A percentile compares a stretch with the other conserved stretches of the same genome.
Conservation (phyloP, 768 basidiomycete genomes). For the Cystobasidium ongulense region DNA sequence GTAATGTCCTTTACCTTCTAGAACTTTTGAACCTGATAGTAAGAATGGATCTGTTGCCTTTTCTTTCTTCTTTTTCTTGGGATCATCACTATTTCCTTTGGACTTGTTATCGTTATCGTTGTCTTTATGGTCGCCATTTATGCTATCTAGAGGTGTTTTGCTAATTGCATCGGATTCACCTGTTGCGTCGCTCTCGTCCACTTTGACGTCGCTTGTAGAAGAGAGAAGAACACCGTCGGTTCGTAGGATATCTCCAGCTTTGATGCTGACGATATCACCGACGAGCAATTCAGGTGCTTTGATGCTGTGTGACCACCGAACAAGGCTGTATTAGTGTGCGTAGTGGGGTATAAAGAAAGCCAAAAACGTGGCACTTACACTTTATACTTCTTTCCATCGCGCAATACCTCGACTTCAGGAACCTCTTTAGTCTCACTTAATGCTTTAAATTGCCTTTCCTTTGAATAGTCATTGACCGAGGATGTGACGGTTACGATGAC, state of each 20-base stretch:
- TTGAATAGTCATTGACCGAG: constrained; percentile 84
- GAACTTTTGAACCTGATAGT: constrained; percentile 26
- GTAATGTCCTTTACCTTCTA: constrained; percentile 19
- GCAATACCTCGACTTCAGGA: constrained; percentile 71
- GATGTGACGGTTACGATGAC: constrained; percentile 49
- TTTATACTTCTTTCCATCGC: constrained; percentile 50
- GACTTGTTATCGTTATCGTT: not conserved
- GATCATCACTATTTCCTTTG: not conserved
- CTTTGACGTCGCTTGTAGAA: constrained; percentile 4
- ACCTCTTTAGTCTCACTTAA: constrained; percentile 93
- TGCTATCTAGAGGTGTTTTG: constrained; percentile 7
- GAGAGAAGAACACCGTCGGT: constrained; percentile 25
- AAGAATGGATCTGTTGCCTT: constrained; percentile 7
- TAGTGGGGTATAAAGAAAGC: not conserved
- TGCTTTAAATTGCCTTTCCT: constrained; percentile 82
- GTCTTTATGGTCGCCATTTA: not conserved
- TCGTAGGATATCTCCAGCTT: constrained; percentile 22
- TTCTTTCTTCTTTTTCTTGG: constrained; percentile 2
- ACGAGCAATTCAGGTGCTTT: constrained; percentile 24
- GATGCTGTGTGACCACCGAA: not conserved
- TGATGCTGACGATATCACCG: constrained; percentile 25
- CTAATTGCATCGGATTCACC: constrained; percentile 28
- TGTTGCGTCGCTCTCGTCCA: constrained; percentile 29
- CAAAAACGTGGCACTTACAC: not conserved
- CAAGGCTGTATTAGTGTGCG: not conserved